These are phyloP conservation scores for Phyllosticta ampelicida DNA, from an alignment of 2,329 filamentous ascomycete genomes.

Conservation along the genomic window DNA sequence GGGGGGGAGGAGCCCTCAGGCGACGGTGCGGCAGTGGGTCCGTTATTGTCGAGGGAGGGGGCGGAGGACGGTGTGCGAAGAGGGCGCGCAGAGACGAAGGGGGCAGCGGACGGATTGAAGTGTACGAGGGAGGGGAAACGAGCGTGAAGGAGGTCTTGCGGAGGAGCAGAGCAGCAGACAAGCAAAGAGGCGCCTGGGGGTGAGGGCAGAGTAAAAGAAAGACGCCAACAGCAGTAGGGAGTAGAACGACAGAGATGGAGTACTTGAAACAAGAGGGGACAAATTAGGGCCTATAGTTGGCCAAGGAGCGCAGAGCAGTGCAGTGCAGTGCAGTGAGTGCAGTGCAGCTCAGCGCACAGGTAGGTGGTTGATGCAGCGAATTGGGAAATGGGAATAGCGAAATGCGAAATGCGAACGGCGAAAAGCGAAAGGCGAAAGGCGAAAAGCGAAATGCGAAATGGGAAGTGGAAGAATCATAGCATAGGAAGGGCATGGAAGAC, in stretches of 20 bases:
- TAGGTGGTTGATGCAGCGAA: no score
- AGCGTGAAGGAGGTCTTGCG: not conserved
- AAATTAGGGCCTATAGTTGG: not conserved
- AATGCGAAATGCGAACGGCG: no score
- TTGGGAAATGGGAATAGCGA: no score
- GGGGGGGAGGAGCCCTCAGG: constrained; percentile 3
- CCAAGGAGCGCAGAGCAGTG: not conserved
- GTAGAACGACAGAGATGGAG: not conserved
- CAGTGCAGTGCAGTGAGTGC: not conserved
- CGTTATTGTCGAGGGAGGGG: not conserved
- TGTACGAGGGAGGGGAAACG: constrained; percentile 6
- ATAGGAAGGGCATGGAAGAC: not conserved
- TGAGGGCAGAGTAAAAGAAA: not conserved
- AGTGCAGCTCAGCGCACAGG: no score
- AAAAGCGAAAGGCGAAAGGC: no score
- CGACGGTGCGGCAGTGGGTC: constrained; percentile 5
- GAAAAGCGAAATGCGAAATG: no score
- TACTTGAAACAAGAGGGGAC: not conserved
- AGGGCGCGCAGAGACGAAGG: not conserved
- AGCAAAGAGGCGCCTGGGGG: not conserved
- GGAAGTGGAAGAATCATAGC: no score
- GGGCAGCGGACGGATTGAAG: not conserved
- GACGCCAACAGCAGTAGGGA: not conserved
- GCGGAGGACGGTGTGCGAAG: not conserved
- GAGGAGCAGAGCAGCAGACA: not conserved